Evolutionary conservation across 371 early-diverging fungal species (phyloP).

Genomic region (Basidiobolus meristosporus): DNA sequence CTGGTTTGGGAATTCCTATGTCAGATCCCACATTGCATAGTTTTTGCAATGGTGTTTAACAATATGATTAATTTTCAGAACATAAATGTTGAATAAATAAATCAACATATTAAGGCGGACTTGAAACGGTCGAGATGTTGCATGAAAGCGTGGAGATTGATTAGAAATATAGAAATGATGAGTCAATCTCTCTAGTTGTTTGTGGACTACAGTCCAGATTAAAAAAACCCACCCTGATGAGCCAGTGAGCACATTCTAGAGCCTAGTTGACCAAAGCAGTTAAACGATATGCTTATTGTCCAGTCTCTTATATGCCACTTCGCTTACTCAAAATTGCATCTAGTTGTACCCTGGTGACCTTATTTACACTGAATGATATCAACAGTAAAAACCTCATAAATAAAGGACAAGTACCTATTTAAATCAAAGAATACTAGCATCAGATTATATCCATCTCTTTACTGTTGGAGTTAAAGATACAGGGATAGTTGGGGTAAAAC

Average conservation of each 20-base stretch:
- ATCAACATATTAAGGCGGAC: background rate
- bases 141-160: background rate
- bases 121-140: background rate
- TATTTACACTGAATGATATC: too few species aligned
- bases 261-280: background rate
- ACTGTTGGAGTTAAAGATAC: too few species aligned
- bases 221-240: background rate
- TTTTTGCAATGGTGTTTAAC: background rate
- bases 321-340: too few species aligned
- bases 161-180: background rate
- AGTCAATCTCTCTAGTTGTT: background rate
- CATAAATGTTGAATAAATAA: background rate
- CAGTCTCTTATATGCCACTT: too few species aligned
- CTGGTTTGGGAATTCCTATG: too few species aligned
- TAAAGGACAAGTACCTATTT: too few species aligned
- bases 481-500: too few species aligned
- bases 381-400: too few species aligned
- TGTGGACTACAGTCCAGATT: background rate
- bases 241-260: background rate
- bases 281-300: too few species aligned
- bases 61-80: background rate
- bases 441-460: too few species aligned
- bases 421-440: too few species aligned
- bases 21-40: background rate
- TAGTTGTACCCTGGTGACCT: too few species aligned